These are phyloP conservation scores for Myxozyma geophila DNA, from an alignment of 805 yeast species.

Conservation along the genomic window DNA sequence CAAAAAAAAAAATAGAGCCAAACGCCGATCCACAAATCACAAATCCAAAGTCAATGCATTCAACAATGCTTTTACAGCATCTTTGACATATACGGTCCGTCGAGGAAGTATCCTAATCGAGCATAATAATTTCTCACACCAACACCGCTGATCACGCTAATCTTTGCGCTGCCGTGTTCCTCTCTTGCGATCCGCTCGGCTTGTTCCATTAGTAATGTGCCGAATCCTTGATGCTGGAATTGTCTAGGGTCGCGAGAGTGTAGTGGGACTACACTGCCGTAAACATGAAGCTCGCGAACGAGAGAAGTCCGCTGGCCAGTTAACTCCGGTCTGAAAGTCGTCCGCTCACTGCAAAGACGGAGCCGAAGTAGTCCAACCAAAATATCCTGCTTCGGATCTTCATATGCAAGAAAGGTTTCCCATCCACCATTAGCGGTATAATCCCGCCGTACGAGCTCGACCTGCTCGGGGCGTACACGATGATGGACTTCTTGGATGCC, in stretches of 20 bases:
- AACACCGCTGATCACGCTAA: slow-evolving; percentile 94
- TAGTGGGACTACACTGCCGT: slow-evolving; percentile 95
- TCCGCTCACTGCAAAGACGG: slow-evolving; percentile 83
- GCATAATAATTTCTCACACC: slow-evolving; percentile 97
- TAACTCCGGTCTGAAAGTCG: slow-evolving; percentile 90
- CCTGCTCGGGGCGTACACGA: slow-evolving; percentile 95
- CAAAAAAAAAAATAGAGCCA: not conserved
- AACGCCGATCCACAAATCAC: not conserved
- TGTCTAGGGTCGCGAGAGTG: slow-evolving; percentile 97
- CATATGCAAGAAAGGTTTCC: slow-evolving; percentile 96
- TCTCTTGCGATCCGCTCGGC: slow-evolving; percentile 94
- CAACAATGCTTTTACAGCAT: slow-evolving; percentile 36
- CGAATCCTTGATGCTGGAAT: slow-evolving; percentile 99
- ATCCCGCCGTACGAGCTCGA: slow-evolving; percentile 91
- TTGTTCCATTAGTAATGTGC: slow-evolving; percentile 96
- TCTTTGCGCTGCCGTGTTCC: slow-evolving; percentile 90
- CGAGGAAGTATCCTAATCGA: slow-evolving; percentile 85
- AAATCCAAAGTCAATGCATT: not conserved
- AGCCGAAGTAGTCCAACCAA: slow-evolving; percentile 87
- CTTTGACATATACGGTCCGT: slow-evolving; percentile 98
- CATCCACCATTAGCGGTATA: slow-evolving; percentile 98
- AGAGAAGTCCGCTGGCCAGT: slow-evolving; percentile 82
- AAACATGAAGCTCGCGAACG: slow-evolving; percentile 96
- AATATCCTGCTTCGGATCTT: slow-evolving; percentile 96
- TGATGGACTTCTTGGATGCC: slow-evolving; percentile 99